Base-by-base conservation (phyloP, 2,329 filamentous ascomycete genomes). In the Calonectria pseudoreteaudii region DNA sequence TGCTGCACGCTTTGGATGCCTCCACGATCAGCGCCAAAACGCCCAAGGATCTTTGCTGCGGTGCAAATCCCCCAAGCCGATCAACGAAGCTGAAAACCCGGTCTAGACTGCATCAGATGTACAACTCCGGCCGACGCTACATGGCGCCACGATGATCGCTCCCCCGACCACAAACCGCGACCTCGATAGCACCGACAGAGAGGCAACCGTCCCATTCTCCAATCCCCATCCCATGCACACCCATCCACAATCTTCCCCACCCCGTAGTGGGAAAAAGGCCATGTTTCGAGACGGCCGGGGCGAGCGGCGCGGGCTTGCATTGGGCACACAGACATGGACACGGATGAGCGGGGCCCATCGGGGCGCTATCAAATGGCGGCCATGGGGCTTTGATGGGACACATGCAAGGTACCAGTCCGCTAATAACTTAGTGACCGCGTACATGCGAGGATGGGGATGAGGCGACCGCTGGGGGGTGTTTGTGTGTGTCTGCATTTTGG, bases 391-490 rank as follows among this genome's bases (percentile, higher is more conserved):
- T 47, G 68, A 70, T 65, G 58, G 68, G 60, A 56, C 68, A 26
- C 56, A 72, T 72, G 70, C 70, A 72, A 72, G 70, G 70, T 72
- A 72, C 70, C 66, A 47, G 47, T 56, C 60, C 69, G 68, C 68
- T 65, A 65, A 62, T 53, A 41, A 20, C 50, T 53, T 50, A 52
- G 44, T 58, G 65, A 60, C 34, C 53, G 41, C 41, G 52, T 60
- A 41, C 31, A 38, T 53, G 49, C 38, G 44, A 47, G 20, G 44
- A 28, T 53, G 64, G 50, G 38, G 31, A 50, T 53, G 47, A 66
- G 62, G 41, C 36, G 50, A 62, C 47, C 7, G 28, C 20, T 30
- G 36, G 41, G 38, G 38, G 41, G 41, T 18, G 41, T n/a, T 44
- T 28, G 60, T 41, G 56, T 62, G 23, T 62, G 56, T 65, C n/a